phyloP scores from a whole-genome alignment of 768 basidiomycete genomes.

The Lentinula raphanica region DNA sequence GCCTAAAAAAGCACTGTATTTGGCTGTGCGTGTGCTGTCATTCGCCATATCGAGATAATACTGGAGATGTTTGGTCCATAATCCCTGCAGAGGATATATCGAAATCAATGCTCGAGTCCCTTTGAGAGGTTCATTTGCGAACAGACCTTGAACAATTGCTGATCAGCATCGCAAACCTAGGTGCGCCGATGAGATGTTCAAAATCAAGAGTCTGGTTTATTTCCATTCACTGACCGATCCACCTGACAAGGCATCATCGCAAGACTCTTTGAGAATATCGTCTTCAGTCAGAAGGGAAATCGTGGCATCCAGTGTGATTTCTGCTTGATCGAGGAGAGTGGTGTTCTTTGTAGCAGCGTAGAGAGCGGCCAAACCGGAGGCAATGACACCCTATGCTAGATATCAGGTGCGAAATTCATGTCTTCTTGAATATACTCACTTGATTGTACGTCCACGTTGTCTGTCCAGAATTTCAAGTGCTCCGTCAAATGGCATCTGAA shows the following conservation, averaged over 20 bases:
- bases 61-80: slow-evolving; percentile 49
- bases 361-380: slow-evolving; percentile 46
- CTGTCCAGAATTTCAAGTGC: slow-evolving; percentile 17
- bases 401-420: not conserved
- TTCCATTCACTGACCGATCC: slow-evolving; percentile 14
- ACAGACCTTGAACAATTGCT: slow-evolving; percentile 43
- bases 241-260: slow-evolving; percentile 39
- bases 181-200: not conserved
- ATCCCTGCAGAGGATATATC: slow-evolving; percentile 28
- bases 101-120: too few relatives aligned
- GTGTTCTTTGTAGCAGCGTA: slow-evolving; percentile 33
- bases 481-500: not conserved
- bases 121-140: too few relatives aligned
- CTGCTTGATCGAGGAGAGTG: slow-evolving; percentile 39
- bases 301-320: slow-evolving; percentile 49
- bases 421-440: slow-evolving; percentile 19
- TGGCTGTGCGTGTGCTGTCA: slow-evolving; percentile 34
- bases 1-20: slow-evolving; percentile 36
- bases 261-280: slow-evolving; percentile 45
- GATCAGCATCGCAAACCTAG: slow-evolving; percentile 38
- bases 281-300: slow-evolving; percentile 33
- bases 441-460: slow-evolving; percentile 61
- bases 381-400: slow-evolving; percentile 44
- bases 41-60: slow-evolving; percentile 45
- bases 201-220: not conserved